These are phyloP conservation scores for Epichloe typhina DNA, from an alignment of 2,329 filamentous ascomycete species.

Conservation along the genomic window DNA sequence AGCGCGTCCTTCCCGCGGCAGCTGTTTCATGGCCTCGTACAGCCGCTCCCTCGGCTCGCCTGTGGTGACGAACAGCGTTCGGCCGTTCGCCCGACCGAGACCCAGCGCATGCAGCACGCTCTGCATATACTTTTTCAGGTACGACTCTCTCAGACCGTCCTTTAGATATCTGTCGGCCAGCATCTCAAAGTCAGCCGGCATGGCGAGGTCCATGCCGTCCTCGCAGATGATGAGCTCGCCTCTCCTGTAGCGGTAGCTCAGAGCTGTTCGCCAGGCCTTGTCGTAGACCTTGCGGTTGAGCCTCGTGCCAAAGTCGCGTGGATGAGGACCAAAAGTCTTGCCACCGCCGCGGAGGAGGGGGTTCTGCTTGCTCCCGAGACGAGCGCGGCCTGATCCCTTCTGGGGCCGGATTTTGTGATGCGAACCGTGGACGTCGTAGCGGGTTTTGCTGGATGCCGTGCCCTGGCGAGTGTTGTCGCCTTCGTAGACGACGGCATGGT, in stretches of 20 bases:
- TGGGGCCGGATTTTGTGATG: conserved; percentile 71
- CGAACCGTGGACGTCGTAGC: conserved; percentile 73
- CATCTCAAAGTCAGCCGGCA: conserved; percentile 38
- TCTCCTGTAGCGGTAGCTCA: conserved; percentile 79
- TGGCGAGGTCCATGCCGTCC: conserved; percentile 55
- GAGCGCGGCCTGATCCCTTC: conserved; percentile 73
- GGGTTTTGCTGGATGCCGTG: conserved; percentile 70
- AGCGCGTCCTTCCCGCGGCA: conserved; percentile 54
- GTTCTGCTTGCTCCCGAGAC: conserved; percentile 67
- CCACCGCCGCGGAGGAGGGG: conserved; percentile 77
- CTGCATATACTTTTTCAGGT: conserved; percentile 47
- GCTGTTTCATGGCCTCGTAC: conserved; percentile 49
- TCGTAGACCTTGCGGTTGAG: conserved; percentile 88
- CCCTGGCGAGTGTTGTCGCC: conserved; percentile 80
- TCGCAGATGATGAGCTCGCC: conserved; percentile 82
- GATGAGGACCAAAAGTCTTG: conserved; percentile 80
- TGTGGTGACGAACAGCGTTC: conserved; percentile 69
- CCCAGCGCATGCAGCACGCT: conserved; percentile 58
- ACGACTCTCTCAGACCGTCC: conserved; percentile 39
- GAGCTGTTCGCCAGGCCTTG: conserved; percentile 83
- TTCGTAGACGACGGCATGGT: conserved; percentile 85
- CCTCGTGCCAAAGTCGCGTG: conserved; percentile 75
- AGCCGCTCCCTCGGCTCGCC: conserved; percentile 46
- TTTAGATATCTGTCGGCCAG: conserved; percentile 28
- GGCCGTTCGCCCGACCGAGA: conserved; percentile 53